A percentile compares a stretch with the other conserved stretches of the same genome.
Evolutionary conservation across 2,329 filamentous ascomycete species (phyloP).

Genomic region (Pyricularia grisea): DNA sequence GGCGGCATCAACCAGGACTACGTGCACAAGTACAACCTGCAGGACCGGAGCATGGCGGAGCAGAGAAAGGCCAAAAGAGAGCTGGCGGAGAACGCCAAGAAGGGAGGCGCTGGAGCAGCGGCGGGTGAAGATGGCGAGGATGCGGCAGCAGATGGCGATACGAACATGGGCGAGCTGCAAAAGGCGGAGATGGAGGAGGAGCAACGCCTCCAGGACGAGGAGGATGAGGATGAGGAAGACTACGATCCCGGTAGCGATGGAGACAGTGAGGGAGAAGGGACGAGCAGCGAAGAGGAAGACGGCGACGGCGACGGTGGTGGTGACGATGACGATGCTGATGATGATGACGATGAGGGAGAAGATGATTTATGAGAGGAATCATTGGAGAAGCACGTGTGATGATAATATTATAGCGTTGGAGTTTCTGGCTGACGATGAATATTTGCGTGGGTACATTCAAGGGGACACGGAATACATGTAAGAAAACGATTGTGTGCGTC

Average conservation of each 20-base stretch:
- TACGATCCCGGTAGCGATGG: slow-evolving; percentile 55
- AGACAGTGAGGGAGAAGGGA: slow-evolving; percentile 47
- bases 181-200: slow-evolving; percentile 39
- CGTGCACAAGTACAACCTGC: slow-evolving; percentile 49
- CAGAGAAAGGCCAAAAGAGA: slow-evolving; percentile 55
- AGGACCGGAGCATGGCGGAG: slow-evolving; percentile 61
- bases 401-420: not conserved
- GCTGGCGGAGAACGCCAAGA: slow-evolving; percentile 49
- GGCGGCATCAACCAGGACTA: slow-evolving; percentile 53
- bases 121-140: slow-evolving; percentile 26
- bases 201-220: slow-evolving; percentile 46
- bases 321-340: slow-evolving; percentile 32
- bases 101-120: slow-evolving; percentile 23
- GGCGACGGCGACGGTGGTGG: slow-evolving; percentile 40
- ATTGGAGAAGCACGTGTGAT: not conserved
- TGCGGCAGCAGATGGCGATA: slow-evolving; percentile 24
- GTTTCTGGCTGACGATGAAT: not conserved
- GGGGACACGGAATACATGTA: not conserved
- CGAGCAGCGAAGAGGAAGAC: slow-evolving; percentile 39
- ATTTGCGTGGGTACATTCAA: not conserved
- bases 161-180: slow-evolving; percentile 37
- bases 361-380: slow-evolving; percentile 4
- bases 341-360: slow-evolving; percentile 18
- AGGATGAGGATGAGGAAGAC: slow-evolving; percentile 57
- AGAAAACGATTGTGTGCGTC: not conserved